These are phyloP conservation scores for Leccinum rimulosum DNA, from an alignment of 768 basidiomycete species.

Conservation along the genomic window DNA sequence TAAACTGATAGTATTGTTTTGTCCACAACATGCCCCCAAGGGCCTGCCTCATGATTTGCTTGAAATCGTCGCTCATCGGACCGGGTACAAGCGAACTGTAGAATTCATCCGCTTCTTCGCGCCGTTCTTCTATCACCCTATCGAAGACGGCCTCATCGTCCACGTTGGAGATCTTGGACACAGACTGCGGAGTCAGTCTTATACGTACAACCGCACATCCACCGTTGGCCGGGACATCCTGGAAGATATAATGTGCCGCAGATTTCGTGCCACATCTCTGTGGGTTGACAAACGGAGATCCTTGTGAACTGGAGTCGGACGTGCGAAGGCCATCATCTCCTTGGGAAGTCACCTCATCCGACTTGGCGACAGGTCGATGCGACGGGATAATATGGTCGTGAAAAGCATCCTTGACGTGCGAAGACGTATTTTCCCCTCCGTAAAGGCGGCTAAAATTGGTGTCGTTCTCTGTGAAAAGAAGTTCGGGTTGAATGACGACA, in stretches of 20 bases:
- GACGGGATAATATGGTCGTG: conserved; percentile 93
- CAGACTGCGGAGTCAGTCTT: conserved; percentile 79
- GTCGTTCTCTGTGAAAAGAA: conserved; percentile 96
- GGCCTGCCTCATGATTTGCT: conserved; percentile 96
- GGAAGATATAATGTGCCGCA: conserved; percentile 88
- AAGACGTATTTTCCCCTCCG: conserved; percentile 77
- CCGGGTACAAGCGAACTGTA: conserved; percentile 79
- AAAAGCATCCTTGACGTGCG: conserved; percentile 95
- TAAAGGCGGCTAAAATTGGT: conserved; percentile 94
- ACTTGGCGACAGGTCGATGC: conserved; percentile 63
- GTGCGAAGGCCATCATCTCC: background rate
- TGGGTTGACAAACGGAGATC: conserved; percentile 70
- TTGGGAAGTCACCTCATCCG: conserved; percentile 15
- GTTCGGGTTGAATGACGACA: conserved; percentile 63
- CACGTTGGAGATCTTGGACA: conserved; percentile 74
- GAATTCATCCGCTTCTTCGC: conserved; percentile 95
- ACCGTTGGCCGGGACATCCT: conserved; percentile 82
- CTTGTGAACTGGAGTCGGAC: background rate
- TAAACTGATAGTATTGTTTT: conserved; percentile 95
- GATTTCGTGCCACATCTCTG: conserved; percentile 86
- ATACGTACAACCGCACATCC: conserved; percentile 94
- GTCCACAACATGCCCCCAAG: conserved; percentile 98
- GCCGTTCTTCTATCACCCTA: conserved; percentile 81
- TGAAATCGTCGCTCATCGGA: conserved; percentile 87
- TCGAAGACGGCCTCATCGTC: conserved; percentile 91